Conservation (phyloP, 805 yeast genomes). For the Metschnikowia aberdeeniae region DNA sequence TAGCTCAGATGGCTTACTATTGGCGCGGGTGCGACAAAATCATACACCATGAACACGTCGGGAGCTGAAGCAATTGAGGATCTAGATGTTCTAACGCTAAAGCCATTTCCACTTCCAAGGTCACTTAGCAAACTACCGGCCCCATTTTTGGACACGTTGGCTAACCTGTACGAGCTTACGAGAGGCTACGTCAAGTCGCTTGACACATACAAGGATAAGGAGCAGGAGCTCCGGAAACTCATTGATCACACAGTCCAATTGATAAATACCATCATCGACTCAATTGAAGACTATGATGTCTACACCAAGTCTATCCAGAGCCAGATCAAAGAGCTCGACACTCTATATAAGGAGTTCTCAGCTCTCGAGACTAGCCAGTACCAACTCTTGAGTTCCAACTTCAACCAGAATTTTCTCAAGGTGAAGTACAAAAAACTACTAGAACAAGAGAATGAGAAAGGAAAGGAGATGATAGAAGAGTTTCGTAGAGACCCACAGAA, state of each 20-base stretch:
- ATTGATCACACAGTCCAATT: slow-evolving; percentile 15
- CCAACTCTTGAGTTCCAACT: slow-evolving; percentile 35
- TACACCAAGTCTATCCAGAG: slow-evolving; percentile 19
- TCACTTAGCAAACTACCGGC: slow-evolving; percentile 29
- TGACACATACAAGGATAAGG: slow-evolving; percentile 19
- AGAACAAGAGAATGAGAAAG: slow-evolving; percentile 5
- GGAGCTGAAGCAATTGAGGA: background rate
- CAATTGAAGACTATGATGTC: slow-evolving; percentile 18
- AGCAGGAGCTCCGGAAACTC: slow-evolving; percentile 19
- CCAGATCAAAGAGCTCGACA: slow-evolving; percentile 23
- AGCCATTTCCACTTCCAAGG: slow-evolving; percentile 27
- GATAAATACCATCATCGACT: slow-evolving; percentile 20
- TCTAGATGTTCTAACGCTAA: slow-evolving; percentile 4
- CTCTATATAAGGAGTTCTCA: slow-evolving; percentile 29
- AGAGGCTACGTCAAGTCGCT: slow-evolving; percentile 24
- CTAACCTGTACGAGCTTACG: slow-evolving; percentile 25
- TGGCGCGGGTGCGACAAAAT: background rate
- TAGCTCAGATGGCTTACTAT: background rate
- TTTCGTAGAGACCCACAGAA: slow-evolving; percentile 10
- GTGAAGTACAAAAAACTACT: slow-evolving; percentile 10
- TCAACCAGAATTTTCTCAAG: slow-evolving; percentile 25
- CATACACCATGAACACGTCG: background rate
- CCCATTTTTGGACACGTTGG: slow-evolving; percentile 23
- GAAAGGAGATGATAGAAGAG: background rate
- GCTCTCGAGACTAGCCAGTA: slow-evolving; percentile 36